phyloP scores from a whole-genome alignment of 2,329 filamentous ascomycete species.

The Diplodia intermedia region DNA sequence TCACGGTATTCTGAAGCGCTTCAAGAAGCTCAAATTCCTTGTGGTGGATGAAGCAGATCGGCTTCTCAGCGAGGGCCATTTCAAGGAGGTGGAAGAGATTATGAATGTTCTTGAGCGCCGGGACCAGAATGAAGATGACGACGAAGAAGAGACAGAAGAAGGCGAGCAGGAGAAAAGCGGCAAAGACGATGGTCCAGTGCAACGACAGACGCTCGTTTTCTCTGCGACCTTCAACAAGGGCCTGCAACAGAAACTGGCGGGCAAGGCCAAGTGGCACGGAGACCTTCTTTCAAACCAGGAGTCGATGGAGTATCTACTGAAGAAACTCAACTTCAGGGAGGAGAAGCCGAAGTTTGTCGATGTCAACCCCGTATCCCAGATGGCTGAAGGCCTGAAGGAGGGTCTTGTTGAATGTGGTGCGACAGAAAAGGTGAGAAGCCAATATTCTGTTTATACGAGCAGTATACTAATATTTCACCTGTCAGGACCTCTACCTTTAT shows the following conservation, averaged over 20 bases:
- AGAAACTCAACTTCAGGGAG: conserved; percentile 86
- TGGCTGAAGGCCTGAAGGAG: conserved; percentile 86
- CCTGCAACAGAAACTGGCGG: conserved; percentile 87
- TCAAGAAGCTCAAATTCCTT: conserved; percentile 79
- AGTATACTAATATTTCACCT: conserved; percentile 35
- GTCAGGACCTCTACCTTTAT: conserved; percentile 88
- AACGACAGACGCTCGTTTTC: conserved; percentile 90
- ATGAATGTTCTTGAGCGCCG: conserved; percentile 77
- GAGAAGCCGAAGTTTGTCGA: conserved; percentile 89
- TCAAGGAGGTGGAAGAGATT: conserved; percentile 92
- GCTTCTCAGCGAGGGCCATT: conserved; percentile 88
- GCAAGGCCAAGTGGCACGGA: conserved; percentile 69
- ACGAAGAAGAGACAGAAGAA: conserved; percentile 38
- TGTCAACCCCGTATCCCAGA: conserved; percentile 85
- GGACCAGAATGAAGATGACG: conserved; percentile 57
- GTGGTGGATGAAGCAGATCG: conserved; percentile 95
- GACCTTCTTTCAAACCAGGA: conserved; percentile 75
- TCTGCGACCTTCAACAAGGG: conserved; percentile 94
- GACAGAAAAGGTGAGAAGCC: conserved; percentile 77
- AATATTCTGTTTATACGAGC: not conserved
- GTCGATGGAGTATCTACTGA: conserved; percentile 90
- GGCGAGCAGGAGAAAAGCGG: conserved; percentile 6
- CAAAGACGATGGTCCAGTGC: conserved; percentile 39
- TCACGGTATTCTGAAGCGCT: conserved; percentile 69
- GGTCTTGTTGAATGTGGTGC: conserved; percentile 90